Conservation (phyloP, 192 early-diverging fungal species). For the Dissophora globulifera region DNA sequence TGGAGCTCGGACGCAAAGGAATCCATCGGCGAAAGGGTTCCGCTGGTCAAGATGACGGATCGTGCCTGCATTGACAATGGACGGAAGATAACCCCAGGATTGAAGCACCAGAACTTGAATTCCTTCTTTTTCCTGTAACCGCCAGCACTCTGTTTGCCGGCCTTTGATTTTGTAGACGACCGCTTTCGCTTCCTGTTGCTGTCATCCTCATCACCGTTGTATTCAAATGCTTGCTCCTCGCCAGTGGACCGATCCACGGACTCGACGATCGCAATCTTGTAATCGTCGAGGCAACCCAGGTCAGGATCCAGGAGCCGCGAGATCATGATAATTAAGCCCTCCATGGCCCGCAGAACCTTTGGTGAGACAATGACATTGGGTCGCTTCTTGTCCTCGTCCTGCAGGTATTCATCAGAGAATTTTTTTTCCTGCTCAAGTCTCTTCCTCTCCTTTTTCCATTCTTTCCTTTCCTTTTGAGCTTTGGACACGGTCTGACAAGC, state of each 20-base stretch:
- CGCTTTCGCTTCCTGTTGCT: constrained; percentile 1
- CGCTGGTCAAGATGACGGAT: constrained; percentile 68
- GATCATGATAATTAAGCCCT: constrained; percentile 11
- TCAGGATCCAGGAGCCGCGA: constrained; percentile 1
- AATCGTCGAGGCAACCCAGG: constrained; percentile 21
- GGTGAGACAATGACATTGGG: background rate
- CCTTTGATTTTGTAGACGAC: background rate
- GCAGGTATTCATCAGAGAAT: background rate
- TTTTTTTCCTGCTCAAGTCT: background rate
- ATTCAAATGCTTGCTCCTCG: background rate
- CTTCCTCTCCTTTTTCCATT: constrained; percentile 9
- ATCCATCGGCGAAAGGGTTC: constrained; percentile 71
- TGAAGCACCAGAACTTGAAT: constrained; percentile 73
- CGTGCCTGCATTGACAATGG: constrained; percentile 55
- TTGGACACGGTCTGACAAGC: constrained; percentile 26
- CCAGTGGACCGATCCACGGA: constrained; percentile 6
- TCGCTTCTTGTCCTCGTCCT: background rate
- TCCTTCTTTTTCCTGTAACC: constrained; percentile 15
- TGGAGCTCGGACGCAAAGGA: constrained; percentile 67
- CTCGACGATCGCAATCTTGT: constrained; percentile 27
- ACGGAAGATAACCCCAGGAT: constrained; percentile 67
- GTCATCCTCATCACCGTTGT: background rate
- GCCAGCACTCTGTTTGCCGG: background rate
- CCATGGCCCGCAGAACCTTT: constrained; percentile 6
- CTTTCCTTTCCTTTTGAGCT: constrained; percentile 29